phyloP scores from a whole-genome alignment of 345 rosid species.

The Pelargonium nanum region DNA sequence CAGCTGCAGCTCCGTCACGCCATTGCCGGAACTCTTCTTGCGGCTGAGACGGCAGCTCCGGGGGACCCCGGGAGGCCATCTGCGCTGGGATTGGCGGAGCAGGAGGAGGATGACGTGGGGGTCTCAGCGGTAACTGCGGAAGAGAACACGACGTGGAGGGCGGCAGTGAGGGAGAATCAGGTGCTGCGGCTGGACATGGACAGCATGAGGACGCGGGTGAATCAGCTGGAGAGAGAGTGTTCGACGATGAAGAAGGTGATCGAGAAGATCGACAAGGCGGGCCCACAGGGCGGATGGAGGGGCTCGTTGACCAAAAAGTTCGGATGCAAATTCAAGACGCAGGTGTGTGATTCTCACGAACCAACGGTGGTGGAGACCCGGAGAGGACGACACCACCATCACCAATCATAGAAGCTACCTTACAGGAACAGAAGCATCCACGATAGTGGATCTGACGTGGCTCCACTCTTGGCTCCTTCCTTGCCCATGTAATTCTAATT shows the following conservation, averaged over 20 bases:
- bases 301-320: slow-evolving; percentile 46
- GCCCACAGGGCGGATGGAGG: slow-evolving; percentile 32
- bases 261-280: slow-evolving; percentile 55
- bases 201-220: slow-evolving; percentile 90
- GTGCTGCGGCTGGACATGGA: slow-evolving; percentile 94
- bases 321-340: slow-evolving; percentile 92
- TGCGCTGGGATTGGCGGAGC: slow-evolving; percentile 16
- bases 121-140: slow-evolving; percentile 18
- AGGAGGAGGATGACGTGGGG: slow-evolving; percentile 22
- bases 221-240: slow-evolving; percentile 77
- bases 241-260: slow-evolving; percentile 81
- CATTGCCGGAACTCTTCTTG: slow-evolving; percentile 67
- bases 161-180: slow-evolving; percentile 82
- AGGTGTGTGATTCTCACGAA: slow-evolving; percentile 89
- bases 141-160: slow-evolving; percentile 43
- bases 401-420: slow-evolving; percentile 16
- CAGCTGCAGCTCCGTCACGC: slow-evolving; percentile 90
- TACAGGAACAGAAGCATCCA: too few species aligned
- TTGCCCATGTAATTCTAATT: too few species aligned
- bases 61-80: slow-evolving; percentile 33
- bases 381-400: slow-evolving; percentile 32
- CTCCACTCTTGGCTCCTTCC: too few species aligned
- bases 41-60: slow-evolving; percentile 42
- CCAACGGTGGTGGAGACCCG: slow-evolving; percentile 45
- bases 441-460: too few species aligned